Evolutionary conservation across 2,329 filamentous ascomycete species (phyloP).

Genomic region (Penicillium digitatum): DNA sequence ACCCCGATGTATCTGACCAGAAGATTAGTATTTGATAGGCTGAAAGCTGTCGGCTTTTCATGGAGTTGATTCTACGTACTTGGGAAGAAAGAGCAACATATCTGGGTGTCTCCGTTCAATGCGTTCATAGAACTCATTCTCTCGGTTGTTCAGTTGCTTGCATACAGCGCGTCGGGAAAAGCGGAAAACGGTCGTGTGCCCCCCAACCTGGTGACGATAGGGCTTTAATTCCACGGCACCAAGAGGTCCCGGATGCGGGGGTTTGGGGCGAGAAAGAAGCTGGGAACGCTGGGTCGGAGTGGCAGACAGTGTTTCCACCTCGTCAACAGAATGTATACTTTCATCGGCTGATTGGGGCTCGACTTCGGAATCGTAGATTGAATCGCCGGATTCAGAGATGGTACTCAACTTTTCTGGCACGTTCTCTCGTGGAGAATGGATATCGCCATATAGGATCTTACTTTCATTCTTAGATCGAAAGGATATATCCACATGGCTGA

Average conservation of each 20-base stretch:
- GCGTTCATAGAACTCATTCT: slow-evolving; percentile 98
- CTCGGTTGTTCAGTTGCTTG: slow-evolving; percentile 95
- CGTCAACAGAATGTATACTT: slow-evolving; percentile 46
- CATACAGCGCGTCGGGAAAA: slow-evolving; percentile 94
- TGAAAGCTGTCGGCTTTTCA: background rate
- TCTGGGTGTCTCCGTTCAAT: slow-evolving; percentile 89
- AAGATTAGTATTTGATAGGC: slow-evolving; percentile 5
- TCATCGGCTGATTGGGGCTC: slow-evolving; percentile 45
- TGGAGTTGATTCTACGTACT: slow-evolving; percentile 48
- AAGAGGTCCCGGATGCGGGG: slow-evolving; percentile 52
- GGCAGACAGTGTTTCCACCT: slow-evolving; percentile 50
- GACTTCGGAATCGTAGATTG: slow-evolving; percentile 47
- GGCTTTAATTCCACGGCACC: slow-evolving; percentile 94
- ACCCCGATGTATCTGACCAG: slow-evolving; percentile 78
- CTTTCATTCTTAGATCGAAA: slow-evolving; percentile 58
- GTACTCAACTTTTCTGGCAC: slow-evolving; percentile 36
- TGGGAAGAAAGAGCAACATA: slow-evolving; percentile 83
- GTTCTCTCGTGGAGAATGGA: slow-evolving; percentile 41
- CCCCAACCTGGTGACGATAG: slow-evolving; percentile 95
- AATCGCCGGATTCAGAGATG: slow-evolving; percentile 39
- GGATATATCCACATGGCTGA: slow-evolving; percentile 59
- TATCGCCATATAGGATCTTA: slow-evolving; percentile 58
- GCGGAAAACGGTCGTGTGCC: slow-evolving; percentile 92
- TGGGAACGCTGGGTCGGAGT: slow-evolving; percentile 38
- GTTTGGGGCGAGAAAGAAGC: slow-evolving; percentile 28